phyloP scores from a whole-genome alignment of 768 basidiomycete species.

The Collybiopsis luxurians region DNA sequence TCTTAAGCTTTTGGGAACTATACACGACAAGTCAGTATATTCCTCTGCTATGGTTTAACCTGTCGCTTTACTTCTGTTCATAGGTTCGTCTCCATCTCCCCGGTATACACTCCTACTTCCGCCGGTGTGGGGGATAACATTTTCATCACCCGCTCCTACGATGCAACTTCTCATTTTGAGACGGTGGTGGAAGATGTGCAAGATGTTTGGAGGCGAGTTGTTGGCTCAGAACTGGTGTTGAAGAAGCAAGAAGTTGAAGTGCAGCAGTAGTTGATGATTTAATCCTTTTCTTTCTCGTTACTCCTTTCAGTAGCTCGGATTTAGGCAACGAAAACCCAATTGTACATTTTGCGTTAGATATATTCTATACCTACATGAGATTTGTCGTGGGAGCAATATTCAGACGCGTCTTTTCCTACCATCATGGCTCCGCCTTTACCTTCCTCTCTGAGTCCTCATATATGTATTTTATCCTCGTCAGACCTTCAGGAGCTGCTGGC shows the following conservation, averaged over 20 bases:
- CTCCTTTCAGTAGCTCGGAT: background rate
- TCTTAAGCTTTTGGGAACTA: slow-evolving; percentile 85
- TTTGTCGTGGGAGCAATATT: background rate
- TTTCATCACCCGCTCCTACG: slow-evolving; percentile 97
- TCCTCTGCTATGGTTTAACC: background rate
- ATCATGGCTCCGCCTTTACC: slow-evolving; percentile 43
- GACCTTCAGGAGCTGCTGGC: slow-evolving; percentile 65
- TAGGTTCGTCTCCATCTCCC: slow-evolving; percentile 88
- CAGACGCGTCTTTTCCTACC: background rate
- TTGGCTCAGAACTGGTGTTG: slow-evolving; percentile 73
- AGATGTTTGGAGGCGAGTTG: slow-evolving; percentile 91
- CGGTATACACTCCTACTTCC: slow-evolving; percentile 87
- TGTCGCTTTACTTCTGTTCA: slow-evolving; percentile 1
- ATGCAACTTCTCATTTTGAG: slow-evolving; percentile 98
- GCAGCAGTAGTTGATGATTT: slow-evolving; percentile 34
- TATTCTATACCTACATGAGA: background rate
- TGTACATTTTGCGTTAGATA: background rate
- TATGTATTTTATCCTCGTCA: slow-evolving; percentile 68
- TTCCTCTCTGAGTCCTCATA: slow-evolving; percentile 76
- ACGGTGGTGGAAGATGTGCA: slow-evolving; percentile 97
- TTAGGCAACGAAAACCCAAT: background rate
- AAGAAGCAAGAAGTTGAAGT: slow-evolving; percentile 83
- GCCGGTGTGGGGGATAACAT: slow-evolving; percentile 83
- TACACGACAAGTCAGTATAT: slow-evolving; percentile 82
- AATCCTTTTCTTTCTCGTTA: background rate